Percentiles rank a stretch among this genome's conserved stretches.
phyloP scores from a whole-genome alignment of 345 rosid species.

The Brassica nigra region DNA sequence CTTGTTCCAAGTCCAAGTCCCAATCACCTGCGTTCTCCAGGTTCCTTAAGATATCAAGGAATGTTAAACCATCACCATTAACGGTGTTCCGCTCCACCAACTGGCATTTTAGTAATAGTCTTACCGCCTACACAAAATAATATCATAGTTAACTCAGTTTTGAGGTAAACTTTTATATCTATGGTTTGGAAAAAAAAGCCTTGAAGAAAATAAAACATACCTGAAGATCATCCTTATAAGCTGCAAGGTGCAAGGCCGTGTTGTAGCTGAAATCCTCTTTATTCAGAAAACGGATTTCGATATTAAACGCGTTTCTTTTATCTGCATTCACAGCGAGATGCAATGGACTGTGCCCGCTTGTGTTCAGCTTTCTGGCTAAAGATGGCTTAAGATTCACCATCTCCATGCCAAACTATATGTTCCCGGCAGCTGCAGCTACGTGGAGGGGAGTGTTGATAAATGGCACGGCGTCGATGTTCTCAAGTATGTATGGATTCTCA shows the following conservation, averaged over 20 bases:
- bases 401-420: slow-evolving; percentile 25
- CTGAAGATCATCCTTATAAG: slow-evolving; percentile 26
- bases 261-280: background rate
- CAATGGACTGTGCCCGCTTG: slow-evolving; percentile 37
- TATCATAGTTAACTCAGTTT: no score
- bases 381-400: slow-evolving; percentile 42
- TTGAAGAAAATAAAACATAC: background rate
- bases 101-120: no score
- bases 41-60: background rate
- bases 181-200: no score
- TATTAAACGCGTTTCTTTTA: background rate
- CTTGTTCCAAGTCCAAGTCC: slow-evolving; percentile 2
- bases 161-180: no score
- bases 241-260: slow-evolving; percentile 39
- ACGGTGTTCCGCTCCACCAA: no score
- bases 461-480: slow-evolving; percentile 17
- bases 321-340: slow-evolving; percentile 39
- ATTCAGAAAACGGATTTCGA: background rate
- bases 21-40: background rate
- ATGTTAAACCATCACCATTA: no score
- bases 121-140: no score
- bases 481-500: slow-evolving; percentile 32
- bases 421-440: slow-evolving; percentile 36
- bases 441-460: slow-evolving; percentile 50
- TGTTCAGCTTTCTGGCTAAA: slow-evolving; percentile 40